A percentile compares a stretch with the other conserved stretches of the same genome.
These are phyloP conservation scores for Pichia sporocuriosa DNA, from an alignment of 805 yeast species.

Conservation along the genomic window DNA sequence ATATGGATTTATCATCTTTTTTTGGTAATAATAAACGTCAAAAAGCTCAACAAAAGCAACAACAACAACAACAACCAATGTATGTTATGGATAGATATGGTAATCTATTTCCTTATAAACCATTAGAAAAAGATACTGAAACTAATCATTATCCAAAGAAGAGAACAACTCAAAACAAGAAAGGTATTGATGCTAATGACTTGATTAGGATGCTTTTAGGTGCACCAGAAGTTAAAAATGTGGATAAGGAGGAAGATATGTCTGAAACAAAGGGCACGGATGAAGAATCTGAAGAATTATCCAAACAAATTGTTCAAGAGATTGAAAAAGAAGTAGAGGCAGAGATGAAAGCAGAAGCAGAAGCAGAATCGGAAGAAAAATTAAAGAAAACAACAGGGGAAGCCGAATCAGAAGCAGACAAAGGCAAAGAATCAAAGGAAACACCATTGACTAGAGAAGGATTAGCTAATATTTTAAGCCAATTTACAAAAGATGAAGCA, in stretches of 20 bases:
- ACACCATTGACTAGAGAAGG: conserved; percentile 11
- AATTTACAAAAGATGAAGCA: neutral
- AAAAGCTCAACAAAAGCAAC: conserved; percentile 4
- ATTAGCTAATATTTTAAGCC: conserved; percentile 8
- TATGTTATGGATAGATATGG: conserved; percentile 11
- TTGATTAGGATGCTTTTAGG: conserved; percentile 9
- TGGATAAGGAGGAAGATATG: neutral
- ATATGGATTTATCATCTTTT: neutral
- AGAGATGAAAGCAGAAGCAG: neutral
- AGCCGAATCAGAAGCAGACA: neutral
- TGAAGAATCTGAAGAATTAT: neutral
- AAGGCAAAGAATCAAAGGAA: neutral
- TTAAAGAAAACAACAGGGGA: neutral
- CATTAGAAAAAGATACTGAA: no score
- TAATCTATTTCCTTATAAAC: conserved; percentile 9
- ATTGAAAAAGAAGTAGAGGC: conserved; percentile 2
- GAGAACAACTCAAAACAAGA: no score
- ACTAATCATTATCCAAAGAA: no score
- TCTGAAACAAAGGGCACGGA: neutral
- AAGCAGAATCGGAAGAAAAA: neutral
- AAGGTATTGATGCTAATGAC: conserved; percentile 8
- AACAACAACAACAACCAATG: conserved; percentile 7
- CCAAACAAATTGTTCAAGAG: neutral
- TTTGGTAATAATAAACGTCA: neutral
- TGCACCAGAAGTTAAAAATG: no score